Conservation (phyloP, 257 asterid species). For the Asclepias syriaca region DNA sequence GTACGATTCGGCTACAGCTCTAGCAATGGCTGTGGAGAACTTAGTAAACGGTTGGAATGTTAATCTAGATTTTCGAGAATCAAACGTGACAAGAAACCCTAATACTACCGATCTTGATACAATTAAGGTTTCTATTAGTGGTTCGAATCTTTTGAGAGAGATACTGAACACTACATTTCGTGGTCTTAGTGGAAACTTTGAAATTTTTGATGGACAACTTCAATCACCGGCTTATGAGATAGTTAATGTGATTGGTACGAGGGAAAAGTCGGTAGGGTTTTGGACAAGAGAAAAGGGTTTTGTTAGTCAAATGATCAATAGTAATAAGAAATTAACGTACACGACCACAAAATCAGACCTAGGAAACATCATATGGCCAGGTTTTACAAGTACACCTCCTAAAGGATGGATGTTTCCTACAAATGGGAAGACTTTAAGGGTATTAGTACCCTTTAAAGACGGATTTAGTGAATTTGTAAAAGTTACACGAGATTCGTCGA, state of each 20-base stretch:
- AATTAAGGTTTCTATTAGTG: constrained; percentile 24
- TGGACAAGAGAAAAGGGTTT: constrained; percentile 32
- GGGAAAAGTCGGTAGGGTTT: constrained; percentile 32
- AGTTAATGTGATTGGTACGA: constrained; percentile 37
- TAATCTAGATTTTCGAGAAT: constrained; percentile 14
- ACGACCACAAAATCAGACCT: constrained; percentile 10
- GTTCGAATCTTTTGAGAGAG: constrained; percentile 26
- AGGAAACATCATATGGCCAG: constrained; percentile 37
- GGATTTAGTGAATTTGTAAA: constrained; percentile 33
- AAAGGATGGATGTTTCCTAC: constrained; percentile 54
- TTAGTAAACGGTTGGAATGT: constrained; percentile 1
- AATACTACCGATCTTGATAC: constrained; percentile 6
- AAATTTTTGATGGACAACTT: constrained; percentile 36
- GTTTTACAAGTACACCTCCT: constrained; percentile 29
- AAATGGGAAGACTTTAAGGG: constrained; percentile 17
- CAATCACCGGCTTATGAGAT: constrained; percentile 38
- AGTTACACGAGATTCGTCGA: constrained; percentile 28
- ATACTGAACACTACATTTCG: constrained; percentile 23
- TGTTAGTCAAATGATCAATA: neutral
- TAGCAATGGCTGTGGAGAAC: constrained; percentile 47
- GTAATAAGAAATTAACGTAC: no score
- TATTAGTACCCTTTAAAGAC: constrained; percentile 35
- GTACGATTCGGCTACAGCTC: constrained; percentile 40
- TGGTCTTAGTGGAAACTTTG: constrained; percentile 41
- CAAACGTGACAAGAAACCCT: constrained; percentile 25